These are phyloP conservation scores for Pholiota microspora DNA, from an alignment of 768 basidiomycete genomes.

Conservation along the genomic window DNA sequence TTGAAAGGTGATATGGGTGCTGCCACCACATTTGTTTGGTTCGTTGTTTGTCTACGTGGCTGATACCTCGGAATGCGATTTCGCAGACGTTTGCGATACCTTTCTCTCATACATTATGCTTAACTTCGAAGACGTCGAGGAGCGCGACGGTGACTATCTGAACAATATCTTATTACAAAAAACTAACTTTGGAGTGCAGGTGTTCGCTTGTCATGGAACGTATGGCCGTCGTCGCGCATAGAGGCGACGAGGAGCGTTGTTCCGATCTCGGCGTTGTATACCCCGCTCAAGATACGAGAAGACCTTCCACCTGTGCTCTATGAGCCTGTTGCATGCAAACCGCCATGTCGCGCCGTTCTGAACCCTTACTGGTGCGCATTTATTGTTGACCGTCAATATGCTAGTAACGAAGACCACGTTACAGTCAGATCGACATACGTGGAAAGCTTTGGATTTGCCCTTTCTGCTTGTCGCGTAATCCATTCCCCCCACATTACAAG, in stretches of 20 bases:
- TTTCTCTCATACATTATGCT: conserved; percentile 45
- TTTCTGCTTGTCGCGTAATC: conserved; percentile 94
- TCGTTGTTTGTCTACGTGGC: conserved; percentile 31
- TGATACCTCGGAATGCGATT: conserved; percentile 20
- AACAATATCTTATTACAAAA: no score
- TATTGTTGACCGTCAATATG: background rate
- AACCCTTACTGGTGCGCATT: conserved; percentile 94
- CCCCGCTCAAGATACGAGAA: conserved; percentile 89
- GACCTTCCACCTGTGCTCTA: conserved; percentile 96
- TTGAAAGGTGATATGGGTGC: background rate
- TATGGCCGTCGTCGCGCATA: conserved; percentile 97
- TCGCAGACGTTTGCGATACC: conserved; percentile 40
- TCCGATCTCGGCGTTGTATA: conserved; percentile 97
- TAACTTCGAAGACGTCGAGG: conserved; percentile 96
- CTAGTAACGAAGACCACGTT: conserved; percentile 4
- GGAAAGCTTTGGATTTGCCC: conserved; percentile 99
- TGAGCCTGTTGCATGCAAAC: conserved; percentile 98
- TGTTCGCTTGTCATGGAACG: conserved; percentile 96
- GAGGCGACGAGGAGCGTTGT: conserved; percentile 98
- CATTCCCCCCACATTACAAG: conserved; percentile 98
- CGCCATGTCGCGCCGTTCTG: conserved; percentile 93
- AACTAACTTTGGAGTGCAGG: conserved; percentile 42
- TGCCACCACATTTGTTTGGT: conserved; percentile 25
- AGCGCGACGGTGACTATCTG: conserved; percentile 86
- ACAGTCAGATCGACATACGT: conserved; percentile 96